Evolutionary conservation across 345 rosid species (phyloP), one percentile per base, ranked within the genome.

Genomic region (Citrus mangshanensis): DNA sequence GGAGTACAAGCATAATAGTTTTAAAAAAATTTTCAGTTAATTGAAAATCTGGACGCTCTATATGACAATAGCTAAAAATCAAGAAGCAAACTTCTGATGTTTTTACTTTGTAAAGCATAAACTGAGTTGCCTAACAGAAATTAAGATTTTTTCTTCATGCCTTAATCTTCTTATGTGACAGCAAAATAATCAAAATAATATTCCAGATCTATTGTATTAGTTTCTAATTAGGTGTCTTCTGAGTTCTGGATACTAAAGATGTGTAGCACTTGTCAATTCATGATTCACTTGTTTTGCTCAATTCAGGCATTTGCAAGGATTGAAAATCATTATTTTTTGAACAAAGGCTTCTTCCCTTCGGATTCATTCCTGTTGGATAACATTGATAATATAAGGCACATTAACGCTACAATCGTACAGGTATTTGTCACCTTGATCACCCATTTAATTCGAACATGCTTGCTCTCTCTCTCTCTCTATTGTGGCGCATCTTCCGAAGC

Each of bases 281-380:
- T 61, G 70, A 70, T 38, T 21, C 12, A 21, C 42, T 59, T 78
- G 70, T 54, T 69, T 75, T 73, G 24, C 70, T 81, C 22, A 76
- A 27, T 54, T 24, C 90, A 96, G 99, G 99, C 98, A 60, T 94
- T 96, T 91, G 99, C 99, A 66, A 91, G 97, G 92, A 96, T 96
- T 79, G 97, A 94, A 87, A 96, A 94, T 71, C 98, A 94, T 80
- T 95, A 92, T 82, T 95, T 93, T 77, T 83, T 89, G 72, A 94
- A 96, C 87, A 91, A 87, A 70, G 99, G 98, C 25, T 95, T 93
- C 89, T 87, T 93, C 37, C 71, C 93, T 61, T 87, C 91, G 13
- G 97, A 94, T 85, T 89, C 99, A 30, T 87, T 76, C 90, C 88
- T 96, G 72, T 81, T 96, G 24, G 99, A 96, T 60, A 93, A 93